phyloP scores from a whole-genome alignment of 345 rosid genomes.

The Brassica juncea region DNA sequence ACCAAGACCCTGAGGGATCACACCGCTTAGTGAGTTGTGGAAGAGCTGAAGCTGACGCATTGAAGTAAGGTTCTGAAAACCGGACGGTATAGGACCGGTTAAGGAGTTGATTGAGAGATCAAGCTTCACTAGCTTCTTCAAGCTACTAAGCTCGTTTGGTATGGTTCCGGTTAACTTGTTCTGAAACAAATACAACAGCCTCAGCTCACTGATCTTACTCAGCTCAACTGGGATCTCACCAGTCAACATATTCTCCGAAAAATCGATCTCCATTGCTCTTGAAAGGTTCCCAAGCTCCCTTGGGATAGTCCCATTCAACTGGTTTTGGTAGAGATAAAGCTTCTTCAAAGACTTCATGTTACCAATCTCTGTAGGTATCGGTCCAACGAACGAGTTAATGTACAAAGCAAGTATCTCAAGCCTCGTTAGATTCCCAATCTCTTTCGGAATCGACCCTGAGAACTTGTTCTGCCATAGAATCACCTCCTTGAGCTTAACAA shows the following conservation, averaged over 20 bases:
- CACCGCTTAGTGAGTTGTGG: conserved; percentile 64
- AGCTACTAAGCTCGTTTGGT: conserved; percentile 63
- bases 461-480: conserved; percentile 73
- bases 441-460: conserved; percentile 67
- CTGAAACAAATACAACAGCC: conserved; percentile 70
- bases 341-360: conserved; percentile 61
- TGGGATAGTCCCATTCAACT: conserved; percentile 83
- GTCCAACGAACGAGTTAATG: conserved; percentile 66
- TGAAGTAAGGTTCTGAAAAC: conserved; percentile 68
- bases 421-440: conserved; percentile 67
- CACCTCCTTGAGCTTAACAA: conserved; percentile 58
- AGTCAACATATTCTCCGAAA: conserved; percentile 72
- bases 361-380: conserved; percentile 70
- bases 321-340: conserved; percentile 80
- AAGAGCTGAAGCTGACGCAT: conserved; percentile 85
- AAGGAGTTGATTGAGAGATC: conserved; percentile 84
- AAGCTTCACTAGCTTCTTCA: conserved; percentile 69
- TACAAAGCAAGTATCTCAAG: conserved; percentile 71
- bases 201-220: conserved; percentile 59
- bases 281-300: conserved; percentile 81
- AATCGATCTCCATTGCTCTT: conserved; percentile 68
- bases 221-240: conserved; percentile 82
- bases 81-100: conserved; percentile 69
- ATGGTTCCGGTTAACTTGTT: conserved; percentile 77
- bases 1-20: conserved; percentile 78